phyloP scores from a whole-genome alignment of 805 yeast genomes.

The Hanseniaspora opuntiae region DNA sequence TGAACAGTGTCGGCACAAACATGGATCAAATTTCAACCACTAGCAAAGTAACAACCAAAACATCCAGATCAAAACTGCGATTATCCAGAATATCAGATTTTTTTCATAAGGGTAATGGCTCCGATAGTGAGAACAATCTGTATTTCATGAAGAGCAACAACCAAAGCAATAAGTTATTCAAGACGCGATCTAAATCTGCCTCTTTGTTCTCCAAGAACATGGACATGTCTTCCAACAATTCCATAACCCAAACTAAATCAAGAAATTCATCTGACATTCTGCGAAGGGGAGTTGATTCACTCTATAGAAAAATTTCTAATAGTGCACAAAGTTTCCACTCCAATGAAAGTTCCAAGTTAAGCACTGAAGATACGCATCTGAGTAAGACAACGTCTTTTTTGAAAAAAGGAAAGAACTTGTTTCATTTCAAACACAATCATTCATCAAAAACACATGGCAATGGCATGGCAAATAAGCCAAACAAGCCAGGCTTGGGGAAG shows the following conservation, averaged over 20 bases:
- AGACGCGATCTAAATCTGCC: constrained; percentile 1
- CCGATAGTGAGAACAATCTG: background rate
- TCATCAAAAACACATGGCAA: background rate
- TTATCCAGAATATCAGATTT: constrained; percentile 1
- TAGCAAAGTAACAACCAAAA: background rate
- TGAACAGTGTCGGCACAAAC: background rate
- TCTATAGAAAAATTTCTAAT: background rate
- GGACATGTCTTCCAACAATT: background rate
- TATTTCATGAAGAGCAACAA: background rate
- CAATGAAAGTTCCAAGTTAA: background rate
- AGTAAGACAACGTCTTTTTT: background rate
- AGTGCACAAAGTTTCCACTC: background rate
- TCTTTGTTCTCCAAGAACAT: background rate
- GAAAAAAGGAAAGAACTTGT: background rate
- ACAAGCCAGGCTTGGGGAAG: background rate
- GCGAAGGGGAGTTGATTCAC: background rate
- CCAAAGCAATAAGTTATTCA: background rate
- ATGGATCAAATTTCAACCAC: background rate
- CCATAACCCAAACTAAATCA: background rate
- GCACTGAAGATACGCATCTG: background rate
- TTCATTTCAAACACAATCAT: background rate
- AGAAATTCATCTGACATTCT: constrained; percentile 1
- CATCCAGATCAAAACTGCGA: background rate
- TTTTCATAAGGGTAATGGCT: background rate
- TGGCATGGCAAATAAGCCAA: background rate